phyloP scores from a whole-genome alignment of 306 rosid species.

The Trifolium dubium region DNA sequence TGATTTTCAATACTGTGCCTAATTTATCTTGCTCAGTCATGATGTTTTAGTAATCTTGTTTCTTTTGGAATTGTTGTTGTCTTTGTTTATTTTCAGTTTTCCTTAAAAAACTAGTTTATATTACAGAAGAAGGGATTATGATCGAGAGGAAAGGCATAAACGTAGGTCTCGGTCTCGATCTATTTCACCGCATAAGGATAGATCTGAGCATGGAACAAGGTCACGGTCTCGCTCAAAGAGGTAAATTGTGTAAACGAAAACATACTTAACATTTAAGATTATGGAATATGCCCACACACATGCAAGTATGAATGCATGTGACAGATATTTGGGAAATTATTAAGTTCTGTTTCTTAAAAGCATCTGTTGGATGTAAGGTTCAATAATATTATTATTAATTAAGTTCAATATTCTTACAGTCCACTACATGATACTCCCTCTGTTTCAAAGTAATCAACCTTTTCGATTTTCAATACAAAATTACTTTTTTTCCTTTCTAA shows the following conservation, averaged over 20 bases:
- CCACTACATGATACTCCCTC: background rate
- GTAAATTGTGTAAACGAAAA: slow-evolving; percentile 41
- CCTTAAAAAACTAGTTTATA: slow-evolving; percentile 22
- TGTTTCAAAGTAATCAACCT: too few species aligned
- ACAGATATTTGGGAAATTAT: background rate
- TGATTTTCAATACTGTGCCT: slow-evolving; percentile 28
- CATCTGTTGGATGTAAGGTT: slow-evolving; percentile 2
- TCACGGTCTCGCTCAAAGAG: slow-evolving; percentile 95
- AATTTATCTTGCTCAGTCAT: background rate
- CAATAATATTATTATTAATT: background rate
- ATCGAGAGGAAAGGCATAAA: slow-evolving; percentile 76
- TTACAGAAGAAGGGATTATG: slow-evolving; percentile 80
- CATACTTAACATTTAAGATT: background rate
- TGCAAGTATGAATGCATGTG: slow-evolving; percentile 2
- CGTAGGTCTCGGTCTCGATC: slow-evolving; percentile 77
- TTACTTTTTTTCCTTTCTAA: too few species aligned
- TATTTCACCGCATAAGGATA: slow-evolving; percentile 54
- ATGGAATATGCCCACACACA: background rate
- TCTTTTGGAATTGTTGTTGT: slow-evolving; percentile 26
- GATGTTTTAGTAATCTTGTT: background rate
- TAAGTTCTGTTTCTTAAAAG: slow-evolving; percentile 3
- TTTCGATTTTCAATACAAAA: too few species aligned
- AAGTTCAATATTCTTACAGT: slow-evolving; percentile 1
- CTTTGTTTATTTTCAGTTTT: slow-evolving; percentile 20
- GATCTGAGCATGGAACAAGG: slow-evolving; percentile 76